These are phyloP conservation scores for Crotalaria pallida DNA, from an alignment of 306 rosid species.

Conservation along the genomic window DNA sequence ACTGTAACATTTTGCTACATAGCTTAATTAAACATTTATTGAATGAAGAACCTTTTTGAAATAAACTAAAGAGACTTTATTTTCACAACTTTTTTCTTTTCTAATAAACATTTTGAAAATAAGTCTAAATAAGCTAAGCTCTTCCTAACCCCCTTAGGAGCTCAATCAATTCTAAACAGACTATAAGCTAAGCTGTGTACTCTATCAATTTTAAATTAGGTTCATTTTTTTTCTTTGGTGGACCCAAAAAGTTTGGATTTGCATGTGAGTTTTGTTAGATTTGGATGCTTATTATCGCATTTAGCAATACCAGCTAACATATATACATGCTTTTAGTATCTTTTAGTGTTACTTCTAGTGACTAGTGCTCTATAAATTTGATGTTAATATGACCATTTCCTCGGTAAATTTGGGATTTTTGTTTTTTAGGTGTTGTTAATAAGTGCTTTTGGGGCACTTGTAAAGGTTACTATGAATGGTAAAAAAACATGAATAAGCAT, in stretches of 20 bases:
- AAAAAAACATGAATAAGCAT: too few relatives aligned
- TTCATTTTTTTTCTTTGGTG: background rate
- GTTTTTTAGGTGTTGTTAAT: background rate
- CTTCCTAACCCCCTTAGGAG: background rate
- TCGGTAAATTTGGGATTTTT: background rate
- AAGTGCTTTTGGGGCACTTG: too few relatives aligned
- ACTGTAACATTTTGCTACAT: too few relatives aligned
- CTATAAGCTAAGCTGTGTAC: slow-evolving; percentile 13
- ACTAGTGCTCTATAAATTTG: slow-evolving; percentile 3
- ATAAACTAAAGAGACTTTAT: too few relatives aligned
- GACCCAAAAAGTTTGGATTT: background rate
- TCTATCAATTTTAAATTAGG: background rate
- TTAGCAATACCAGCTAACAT: background rate
- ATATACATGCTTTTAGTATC: slow-evolving; percentile 10
- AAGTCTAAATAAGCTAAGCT: too few relatives aligned
- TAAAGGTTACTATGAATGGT: too few relatives aligned
- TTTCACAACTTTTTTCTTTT: too few relatives aligned
- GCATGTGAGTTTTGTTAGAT: background rate
- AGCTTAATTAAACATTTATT: too few relatives aligned
- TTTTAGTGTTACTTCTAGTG: background rate
- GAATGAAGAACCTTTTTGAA: too few relatives aligned
- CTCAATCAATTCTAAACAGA: slow-evolving; percentile 24
- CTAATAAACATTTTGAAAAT: too few relatives aligned
- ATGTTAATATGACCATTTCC: slow-evolving; percentile 4
- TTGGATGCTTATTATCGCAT: background rate